These are phyloP conservation scores for Arthrobotrys conoides DNA, from an alignment of 2,329 filamentous ascomycete species.

Conservation along the genomic window DNA sequence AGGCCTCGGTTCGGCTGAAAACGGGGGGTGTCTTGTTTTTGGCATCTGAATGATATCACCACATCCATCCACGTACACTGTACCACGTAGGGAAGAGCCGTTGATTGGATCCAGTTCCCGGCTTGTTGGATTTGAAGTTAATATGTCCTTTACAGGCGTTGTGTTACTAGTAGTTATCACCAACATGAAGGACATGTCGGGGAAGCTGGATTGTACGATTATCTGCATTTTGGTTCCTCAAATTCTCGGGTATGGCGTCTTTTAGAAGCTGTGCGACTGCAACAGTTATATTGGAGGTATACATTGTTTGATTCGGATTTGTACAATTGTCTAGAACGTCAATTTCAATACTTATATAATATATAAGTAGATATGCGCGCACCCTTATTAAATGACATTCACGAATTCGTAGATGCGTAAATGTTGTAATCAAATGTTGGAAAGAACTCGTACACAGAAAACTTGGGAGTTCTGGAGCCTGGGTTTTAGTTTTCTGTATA, in stretches of 20 bases:
- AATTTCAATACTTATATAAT: no score
- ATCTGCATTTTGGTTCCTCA: not conserved
- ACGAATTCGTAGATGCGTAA: no score
- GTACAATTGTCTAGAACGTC: not conserved
- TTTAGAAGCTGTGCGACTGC: not conserved
- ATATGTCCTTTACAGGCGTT: not conserved
- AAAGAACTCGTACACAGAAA: no score
- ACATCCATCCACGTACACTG: not conserved
- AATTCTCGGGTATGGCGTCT: not conserved
- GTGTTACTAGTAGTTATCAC: not conserved
- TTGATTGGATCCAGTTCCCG: constrained; percentile 3
- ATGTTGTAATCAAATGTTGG: no score
- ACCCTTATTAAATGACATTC: no score
- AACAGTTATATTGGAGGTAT: not conserved
- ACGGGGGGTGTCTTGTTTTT: constrained; percentile 27
- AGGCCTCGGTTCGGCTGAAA: constrained; percentile 61
- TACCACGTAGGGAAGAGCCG: not conserved
- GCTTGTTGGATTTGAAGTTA: constrained; percentile 12
- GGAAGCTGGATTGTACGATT: constrained; percentile 2
- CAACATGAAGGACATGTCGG: constrained; percentile 5
- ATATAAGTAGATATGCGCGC: no score
- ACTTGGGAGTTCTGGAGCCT: no score
- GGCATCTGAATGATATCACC: constrained; percentile 40
- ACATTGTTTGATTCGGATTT: not conserved
- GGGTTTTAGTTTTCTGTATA: no score